A percentile compares a stretch with the other conserved stretches of the same genome.
phyloP scores from a whole-genome alignment of 768 basidiomycete species.

The Fibroporia radiculosa region DNA sequence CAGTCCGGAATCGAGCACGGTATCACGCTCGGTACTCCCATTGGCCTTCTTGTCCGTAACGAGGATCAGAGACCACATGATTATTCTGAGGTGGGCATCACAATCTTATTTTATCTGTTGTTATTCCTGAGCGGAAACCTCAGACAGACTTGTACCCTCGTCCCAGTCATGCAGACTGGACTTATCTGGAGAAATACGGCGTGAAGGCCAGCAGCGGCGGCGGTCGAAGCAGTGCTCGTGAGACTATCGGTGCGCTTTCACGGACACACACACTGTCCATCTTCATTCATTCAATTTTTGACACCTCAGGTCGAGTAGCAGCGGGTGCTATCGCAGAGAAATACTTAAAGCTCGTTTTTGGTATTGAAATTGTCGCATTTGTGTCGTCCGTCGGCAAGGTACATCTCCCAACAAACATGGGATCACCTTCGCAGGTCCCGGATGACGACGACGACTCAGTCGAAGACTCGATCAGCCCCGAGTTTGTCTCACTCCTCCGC shows the following conservation, averaged over 20 bases:
- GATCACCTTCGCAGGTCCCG: slow-evolving; percentile 31
- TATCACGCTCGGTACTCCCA: slow-evolving; percentile 94
- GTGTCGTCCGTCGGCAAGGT: slow-evolving; percentile 95
- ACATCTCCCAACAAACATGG: slow-evolving; percentile 53
- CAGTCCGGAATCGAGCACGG: slow-evolving; percentile 94
- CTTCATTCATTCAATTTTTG: neutral
- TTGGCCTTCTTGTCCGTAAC: slow-evolving; percentile 93
- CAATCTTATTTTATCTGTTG: neutral
- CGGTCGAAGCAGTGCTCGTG: slow-evolving; percentile 89
- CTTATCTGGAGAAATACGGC: slow-evolving; percentile 96
- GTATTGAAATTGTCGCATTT: slow-evolving; percentile 94
- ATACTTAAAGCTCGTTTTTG: slow-evolving; percentile 80
- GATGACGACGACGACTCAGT: slow-evolving; percentile 47
- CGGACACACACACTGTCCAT: neutral
- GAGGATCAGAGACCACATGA: slow-evolving; percentile 98
- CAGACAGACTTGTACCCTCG: slow-evolving; percentile 91
- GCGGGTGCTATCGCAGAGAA: slow-evolving; percentile 98
- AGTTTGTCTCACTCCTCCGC: slow-evolving; percentile 73
- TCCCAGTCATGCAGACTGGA: slow-evolving; percentile 96
- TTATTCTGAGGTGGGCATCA: slow-evolving; percentile 60
- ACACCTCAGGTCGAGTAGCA: slow-evolving; percentile 74
- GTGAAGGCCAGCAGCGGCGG: slow-evolving; percentile 97
- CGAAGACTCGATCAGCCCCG: slow-evolving; percentile 72
- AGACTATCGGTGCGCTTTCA: slow-evolving; percentile 73
- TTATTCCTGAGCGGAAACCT: neutral